Evolutionary conservation across 2,329 filamentous ascomycete genomes (phyloP).

Genomic region (Fusarium citri): DNA sequence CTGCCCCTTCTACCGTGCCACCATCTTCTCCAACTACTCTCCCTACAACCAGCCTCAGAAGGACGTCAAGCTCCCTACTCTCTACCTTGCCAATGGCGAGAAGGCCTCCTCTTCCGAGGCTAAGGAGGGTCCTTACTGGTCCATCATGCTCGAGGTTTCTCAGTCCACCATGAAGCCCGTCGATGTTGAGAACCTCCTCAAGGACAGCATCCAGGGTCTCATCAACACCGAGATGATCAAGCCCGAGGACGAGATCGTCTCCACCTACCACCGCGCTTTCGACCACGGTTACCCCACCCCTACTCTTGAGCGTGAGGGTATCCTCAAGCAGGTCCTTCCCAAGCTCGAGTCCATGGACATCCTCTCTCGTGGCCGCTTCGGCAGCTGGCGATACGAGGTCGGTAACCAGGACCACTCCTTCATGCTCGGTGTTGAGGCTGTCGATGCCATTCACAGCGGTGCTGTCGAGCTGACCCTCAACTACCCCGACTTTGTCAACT

Average conservation of each 20-base stretch:
- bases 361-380: constrained; percentile 95
- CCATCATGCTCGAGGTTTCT: constrained; percentile 98
- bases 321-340: constrained; percentile 91
- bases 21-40: constrained; percentile 99
- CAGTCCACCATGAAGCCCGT: constrained; percentile 97
- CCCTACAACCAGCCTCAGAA: constrained; percentile 94
- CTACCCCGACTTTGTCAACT: constrained; percentile 96
- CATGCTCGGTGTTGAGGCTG: constrained; percentile 95
- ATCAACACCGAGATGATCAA: constrained; percentile 98
- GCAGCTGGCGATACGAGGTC: constrained; percentile 96
- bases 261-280: constrained; percentile 97
- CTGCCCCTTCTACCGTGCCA: constrained; percentile 99
- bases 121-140: constrained; percentile 97
- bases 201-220: constrained; percentile 93
- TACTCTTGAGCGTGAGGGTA: constrained; percentile 92
- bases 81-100: constrained; percentile 86
- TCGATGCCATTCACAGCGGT: constrained; percentile 89
- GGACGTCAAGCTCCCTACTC: constrained; percentile 85
- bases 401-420: constrained; percentile 98
- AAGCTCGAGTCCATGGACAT: constrained; percentile 93
- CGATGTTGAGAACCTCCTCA: constrained; percentile 83
- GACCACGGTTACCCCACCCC: constrained; percentile 99
- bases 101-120: constrained; percentile 78
- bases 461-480: constrained; percentile 93
- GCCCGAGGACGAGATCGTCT: constrained; percentile 92